Conservation (phyloP, 1,139 yeast species). For the Zygotorulaspora mrakii region DNA sequence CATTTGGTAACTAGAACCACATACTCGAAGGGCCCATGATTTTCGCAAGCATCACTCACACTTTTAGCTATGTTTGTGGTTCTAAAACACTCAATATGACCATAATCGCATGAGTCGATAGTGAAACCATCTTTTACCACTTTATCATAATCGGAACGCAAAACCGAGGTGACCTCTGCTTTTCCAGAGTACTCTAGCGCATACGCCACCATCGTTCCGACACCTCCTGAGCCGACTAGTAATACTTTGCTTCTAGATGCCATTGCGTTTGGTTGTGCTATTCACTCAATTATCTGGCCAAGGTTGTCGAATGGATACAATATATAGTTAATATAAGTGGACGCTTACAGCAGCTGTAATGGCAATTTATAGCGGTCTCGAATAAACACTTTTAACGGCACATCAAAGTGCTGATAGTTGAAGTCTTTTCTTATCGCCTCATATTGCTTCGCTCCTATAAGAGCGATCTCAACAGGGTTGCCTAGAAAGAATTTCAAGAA, state of each 20-base stretch:
- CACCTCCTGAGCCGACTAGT: slow-evolving; percentile 12
- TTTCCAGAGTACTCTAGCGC: slow-evolving; percentile 9
- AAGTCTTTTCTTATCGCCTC: no score
- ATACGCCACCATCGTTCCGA: slow-evolving; percentile 10
- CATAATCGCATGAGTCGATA: slow-evolving; percentile 60
- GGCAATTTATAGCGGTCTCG: no score
- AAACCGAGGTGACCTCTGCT: slow-evolving; percentile 9
- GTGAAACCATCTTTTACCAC: slow-evolving; percentile 53
- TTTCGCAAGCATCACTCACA: slow-evolving; percentile 44
- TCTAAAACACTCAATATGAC: slow-evolving; percentile 49
- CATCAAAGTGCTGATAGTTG: no score
- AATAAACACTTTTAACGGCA: no score
- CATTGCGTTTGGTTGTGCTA: no score
- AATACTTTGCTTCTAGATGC: slow-evolving; percentile 4
- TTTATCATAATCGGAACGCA: slow-evolving; percentile 58
- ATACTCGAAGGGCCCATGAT: slow-evolving; percentile 57
- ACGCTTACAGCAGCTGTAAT: no score
- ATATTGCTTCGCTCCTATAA: no score
- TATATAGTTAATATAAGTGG: no score
- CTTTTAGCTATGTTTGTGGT: slow-evolving; percentile 44
- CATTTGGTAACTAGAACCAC: slow-evolving; percentile 68
- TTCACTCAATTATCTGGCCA: no score
- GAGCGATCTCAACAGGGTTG: no score
- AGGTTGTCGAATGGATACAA: no score
- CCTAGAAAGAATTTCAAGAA: no score